phyloP scores from a whole-genome alignment of 2,329 filamentous ascomycete species.

The Cercospora zeae-maydis region DNA sequence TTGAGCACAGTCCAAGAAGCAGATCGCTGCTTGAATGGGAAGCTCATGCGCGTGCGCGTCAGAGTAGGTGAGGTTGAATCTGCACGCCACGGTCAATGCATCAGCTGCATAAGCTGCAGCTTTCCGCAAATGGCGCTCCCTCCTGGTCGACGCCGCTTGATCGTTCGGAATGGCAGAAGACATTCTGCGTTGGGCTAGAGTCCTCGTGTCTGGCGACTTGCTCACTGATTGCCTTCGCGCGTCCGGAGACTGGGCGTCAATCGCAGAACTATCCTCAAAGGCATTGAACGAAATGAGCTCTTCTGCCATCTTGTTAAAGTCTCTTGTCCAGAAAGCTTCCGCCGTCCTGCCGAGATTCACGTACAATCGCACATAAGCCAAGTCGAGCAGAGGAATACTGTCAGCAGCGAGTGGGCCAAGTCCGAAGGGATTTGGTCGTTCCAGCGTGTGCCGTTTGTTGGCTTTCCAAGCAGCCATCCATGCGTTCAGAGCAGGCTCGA shows the following conservation, averaged over 20 bases:
- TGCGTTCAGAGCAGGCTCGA: constrained; percentile 86
- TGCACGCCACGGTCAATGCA: constrained; percentile 83
- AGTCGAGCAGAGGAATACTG: constrained; percentile 82
- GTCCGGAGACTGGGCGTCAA: constrained; percentile 7
- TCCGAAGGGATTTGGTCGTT: constrained; percentile 79
- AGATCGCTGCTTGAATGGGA: constrained; percentile 85
- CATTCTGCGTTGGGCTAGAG: constrained; percentile 33
- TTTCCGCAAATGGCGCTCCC: constrained; percentile 83
- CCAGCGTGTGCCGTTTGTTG: constrained; percentile 77
- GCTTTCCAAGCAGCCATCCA: constrained; percentile 92
- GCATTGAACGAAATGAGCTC: constrained; percentile 77
- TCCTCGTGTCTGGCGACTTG: constrained; percentile 14
- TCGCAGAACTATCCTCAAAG: constrained; percentile 31
- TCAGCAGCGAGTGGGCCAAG: constrained; percentile 81
- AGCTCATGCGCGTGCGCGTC: constrained; percentile 81
- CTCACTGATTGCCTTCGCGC: constrained; percentile 4
- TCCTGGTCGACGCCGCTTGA: constrained; percentile 54
- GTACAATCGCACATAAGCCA: constrained; percentile 88
- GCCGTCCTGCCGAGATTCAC: constrained; percentile 90
- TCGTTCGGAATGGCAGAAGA: constrained; percentile 22
- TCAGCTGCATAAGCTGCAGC: constrained; percentile 95
- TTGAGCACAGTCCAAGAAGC: constrained; percentile 88
- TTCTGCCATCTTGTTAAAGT: constrained; percentile 87
- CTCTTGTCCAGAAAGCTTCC: constrained; percentile 88
- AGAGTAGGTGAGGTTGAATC: constrained; percentile 77